Evolutionary conservation across 805 yeast species (phyloP).

Genomic region (Wickerhamiella australiensis): DNA sequence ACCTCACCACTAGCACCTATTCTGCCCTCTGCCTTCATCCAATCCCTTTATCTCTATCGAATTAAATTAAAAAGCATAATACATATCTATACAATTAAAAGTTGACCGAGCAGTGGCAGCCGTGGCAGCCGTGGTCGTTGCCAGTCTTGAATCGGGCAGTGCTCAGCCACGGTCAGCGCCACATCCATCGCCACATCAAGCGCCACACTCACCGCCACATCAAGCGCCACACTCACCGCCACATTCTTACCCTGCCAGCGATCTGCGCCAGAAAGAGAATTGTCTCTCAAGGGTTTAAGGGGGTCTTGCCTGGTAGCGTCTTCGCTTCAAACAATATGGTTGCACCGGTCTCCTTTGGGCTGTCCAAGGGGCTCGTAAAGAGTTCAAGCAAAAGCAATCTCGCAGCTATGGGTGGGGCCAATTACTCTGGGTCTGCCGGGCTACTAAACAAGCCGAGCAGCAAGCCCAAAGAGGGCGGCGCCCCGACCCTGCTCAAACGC

Average conservation of each 20-base stretch:
- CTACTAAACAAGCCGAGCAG: background rate
- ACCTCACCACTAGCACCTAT: no score
- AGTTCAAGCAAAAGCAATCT: constrained; percentile 10
- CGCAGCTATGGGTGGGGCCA: constrained; percentile 7
- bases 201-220: no score
- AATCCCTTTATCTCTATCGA: no score
- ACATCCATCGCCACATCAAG: no score
- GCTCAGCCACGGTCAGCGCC: no score
- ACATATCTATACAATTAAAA: no score
- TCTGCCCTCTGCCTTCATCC: no score
- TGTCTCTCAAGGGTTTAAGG: background rate
- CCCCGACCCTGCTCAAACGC: constrained; percentile 13
- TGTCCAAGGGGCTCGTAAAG: constrained; percentile 4
- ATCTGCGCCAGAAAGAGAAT: background rate
- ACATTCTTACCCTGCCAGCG: background rate
- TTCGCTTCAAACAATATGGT: constrained; percentile 1
- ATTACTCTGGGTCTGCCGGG: background rate
- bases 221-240: no score
- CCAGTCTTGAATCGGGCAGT: no score
- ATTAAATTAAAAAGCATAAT: no score
- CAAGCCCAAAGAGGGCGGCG: constrained; percentile 1
- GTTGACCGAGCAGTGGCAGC: no score
- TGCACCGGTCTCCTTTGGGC: constrained; percentile 11
- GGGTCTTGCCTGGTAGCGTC: background rate
- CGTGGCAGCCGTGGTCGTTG: no score